These are phyloP conservation scores for Amanita pseudoporphyria DNA, from an alignment of 768 basidiomycete species.

Conservation along the genomic window DNA sequence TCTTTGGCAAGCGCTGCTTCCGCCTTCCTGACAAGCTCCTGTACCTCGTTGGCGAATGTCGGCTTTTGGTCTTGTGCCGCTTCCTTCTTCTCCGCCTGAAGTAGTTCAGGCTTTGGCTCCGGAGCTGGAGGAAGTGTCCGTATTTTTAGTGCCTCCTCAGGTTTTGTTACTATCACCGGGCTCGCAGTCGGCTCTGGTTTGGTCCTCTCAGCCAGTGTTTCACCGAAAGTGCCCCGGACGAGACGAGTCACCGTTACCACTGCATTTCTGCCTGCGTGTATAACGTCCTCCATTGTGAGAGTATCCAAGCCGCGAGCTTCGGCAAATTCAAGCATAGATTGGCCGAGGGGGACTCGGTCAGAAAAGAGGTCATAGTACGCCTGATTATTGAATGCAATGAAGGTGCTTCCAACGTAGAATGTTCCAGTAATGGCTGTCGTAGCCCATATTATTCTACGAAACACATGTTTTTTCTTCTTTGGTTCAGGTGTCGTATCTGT, in stretches of 20 bases:
- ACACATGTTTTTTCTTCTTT: conserved; percentile 42
- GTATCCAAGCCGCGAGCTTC: conserved; percentile 75
- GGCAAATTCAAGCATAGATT: conserved; percentile 69
- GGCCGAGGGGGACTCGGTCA: conserved; percentile 69
- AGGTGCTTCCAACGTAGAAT: conserved; percentile 79
- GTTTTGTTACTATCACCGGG: conserved; percentile 29
- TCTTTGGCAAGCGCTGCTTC: conserved; percentile 58
- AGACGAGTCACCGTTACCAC: conserved; percentile 41
- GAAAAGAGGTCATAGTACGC: conserved; percentile 83
- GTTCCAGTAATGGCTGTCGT: conserved; percentile 58
- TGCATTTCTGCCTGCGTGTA: conserved; percentile 42
- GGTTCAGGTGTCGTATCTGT: conserved; percentile 44
- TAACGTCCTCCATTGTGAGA: conserved; percentile 50
- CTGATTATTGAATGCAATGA: conserved; percentile 68
- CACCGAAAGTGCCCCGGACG: conserved; percentile 40
- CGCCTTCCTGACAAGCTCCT: conserved; percentile 59
- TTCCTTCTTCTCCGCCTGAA: conserved; percentile 26
- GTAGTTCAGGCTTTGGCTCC: conserved; percentile 12
- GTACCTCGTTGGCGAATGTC: conserved; percentile 53
- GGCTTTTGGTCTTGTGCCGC: conserved; percentile 35
- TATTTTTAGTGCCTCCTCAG: conserved; percentile 39
- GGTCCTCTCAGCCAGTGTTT: conserved; percentile 28
- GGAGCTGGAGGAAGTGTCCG: conserved; percentile 19
- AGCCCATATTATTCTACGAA: conserved; percentile 57
- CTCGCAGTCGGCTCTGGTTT: conserved; percentile 35